These are phyloP conservation scores for Panus rudis DNA, from an alignment of 768 basidiomycete genomes.

Conservation along the genomic window DNA sequence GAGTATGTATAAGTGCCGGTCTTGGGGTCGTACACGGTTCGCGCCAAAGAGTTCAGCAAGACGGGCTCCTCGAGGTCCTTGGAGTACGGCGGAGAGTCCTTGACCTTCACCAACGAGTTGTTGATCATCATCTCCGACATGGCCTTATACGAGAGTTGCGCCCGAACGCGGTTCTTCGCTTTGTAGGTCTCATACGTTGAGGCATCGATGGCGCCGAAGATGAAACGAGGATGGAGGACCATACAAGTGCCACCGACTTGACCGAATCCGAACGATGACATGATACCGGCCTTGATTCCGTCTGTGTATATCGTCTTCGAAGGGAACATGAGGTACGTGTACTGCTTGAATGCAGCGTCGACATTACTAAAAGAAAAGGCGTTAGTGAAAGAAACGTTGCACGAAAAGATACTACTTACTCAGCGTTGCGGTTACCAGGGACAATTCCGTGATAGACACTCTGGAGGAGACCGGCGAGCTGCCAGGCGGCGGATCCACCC, in stretches of 20 bases:
- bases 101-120: conserved; percentile 90
- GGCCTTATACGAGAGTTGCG: conserved; percentile 71
- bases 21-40: conserved; percentile 76
- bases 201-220: conserved; percentile 79
- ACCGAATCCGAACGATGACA: conserved; percentile 97
- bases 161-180: conserved; percentile 56
- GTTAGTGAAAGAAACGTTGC: neutral
- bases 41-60: conserved; percentile 86
- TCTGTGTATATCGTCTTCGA: conserved; percentile 95
- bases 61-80: conserved; percentile 82
- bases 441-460: conserved; percentile 78
- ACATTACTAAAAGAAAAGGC: conserved; percentile 59
- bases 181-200: conserved; percentile 75
- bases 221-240: conserved; percentile 84
- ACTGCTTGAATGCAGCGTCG: conserved; percentile 86
- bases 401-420: conserved; percentile 47
- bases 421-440: conserved; percentile 94
- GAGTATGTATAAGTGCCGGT: conserved; percentile 82
- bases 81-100: conserved; percentile 85
- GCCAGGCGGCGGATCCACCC: conserved; percentile 99
- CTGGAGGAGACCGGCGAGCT: conserved; percentile 88
- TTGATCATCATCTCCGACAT: conserved; percentile 96
- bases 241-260: conserved; percentile 94
- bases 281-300: conserved; percentile 79
- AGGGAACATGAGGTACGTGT: conserved; percentile 92